Evolutionary conservation across 2,329 filamentous ascomycete genomes (phyloP), one percentile per base, ranked within the genome.

Genomic region (Fusarium ramigenum): DNA sequence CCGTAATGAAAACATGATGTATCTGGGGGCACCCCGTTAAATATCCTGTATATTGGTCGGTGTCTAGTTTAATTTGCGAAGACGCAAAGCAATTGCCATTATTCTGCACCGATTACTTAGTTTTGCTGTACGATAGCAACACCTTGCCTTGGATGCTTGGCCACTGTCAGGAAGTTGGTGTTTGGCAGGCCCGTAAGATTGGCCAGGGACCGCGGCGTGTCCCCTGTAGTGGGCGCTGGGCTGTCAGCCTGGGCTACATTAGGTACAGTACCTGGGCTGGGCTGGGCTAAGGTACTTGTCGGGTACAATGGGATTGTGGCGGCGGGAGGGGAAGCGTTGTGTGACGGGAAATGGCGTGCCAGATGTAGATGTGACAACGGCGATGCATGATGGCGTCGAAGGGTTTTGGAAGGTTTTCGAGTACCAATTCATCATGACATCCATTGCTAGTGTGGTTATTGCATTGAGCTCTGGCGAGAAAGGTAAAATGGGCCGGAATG

Each of bases 351-450:
- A 36, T 28, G 49, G 54, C 44, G 34, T 70, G 54, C 46, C 37
- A 60, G 50, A 72, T 47, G 56, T 14, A 67, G 49, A 58, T 49
- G 25, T 43, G 46, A 63, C 30, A 74, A 71, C 70, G 61, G 54
- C 21, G 44, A 73, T 73, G 67, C 70, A 72, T 72, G 46, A 61
- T 69, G 71, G 70, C 70, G 60, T 63, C 34, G 70, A 73, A 73
- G 46, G 52, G 21, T 28, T 57, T 52, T 67, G 39, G 61, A 57
- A 67, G 40, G 16, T 7, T 57, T 40, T 54, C 50, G 56, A 53
- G 57, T 25, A 49, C 37, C 37, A 57, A 37, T 47, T 32, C 19
- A 44, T 28, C 49, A 40, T 18, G 42, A 19, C 30, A 34, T 52
- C 18, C 30, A 10, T 62, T 36, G 23, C 7, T 50, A 40, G 37